Percentiles rank a stretch among this genome's conserved stretches.
Conservation (phyloP, 2,329 filamentous ascomycete genomes). For the Penicillium thymicola region DNA sequence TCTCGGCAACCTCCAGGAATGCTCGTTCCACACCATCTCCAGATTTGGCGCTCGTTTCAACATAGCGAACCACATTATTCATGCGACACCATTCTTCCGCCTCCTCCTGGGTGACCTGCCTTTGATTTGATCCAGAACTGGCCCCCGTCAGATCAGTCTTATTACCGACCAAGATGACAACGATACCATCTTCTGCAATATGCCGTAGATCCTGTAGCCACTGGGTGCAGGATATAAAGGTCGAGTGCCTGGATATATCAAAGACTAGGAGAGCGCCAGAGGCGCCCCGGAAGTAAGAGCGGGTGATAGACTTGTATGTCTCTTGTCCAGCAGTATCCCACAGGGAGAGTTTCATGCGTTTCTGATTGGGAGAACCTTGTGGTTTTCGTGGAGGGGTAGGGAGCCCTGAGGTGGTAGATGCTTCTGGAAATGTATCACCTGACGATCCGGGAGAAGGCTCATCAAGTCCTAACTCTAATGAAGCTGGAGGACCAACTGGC, state of each 20-base stretch:
- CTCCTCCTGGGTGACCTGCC: constrained; percentile 77
- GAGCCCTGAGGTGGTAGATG: constrained; percentile 26
- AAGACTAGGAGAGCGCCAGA: constrained; percentile 82
- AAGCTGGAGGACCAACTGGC: constrained; percentile 79
- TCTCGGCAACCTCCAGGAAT: constrained; percentile 87
- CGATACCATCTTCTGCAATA: constrained; percentile 93
- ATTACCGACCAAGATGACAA: constrained; percentile 92
- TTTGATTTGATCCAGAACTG: constrained; percentile 47
- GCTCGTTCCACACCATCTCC: constrained; percentile 91
- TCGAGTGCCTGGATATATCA: constrained; percentile 81
- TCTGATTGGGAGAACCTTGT: constrained; percentile 45
- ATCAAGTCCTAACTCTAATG: constrained; percentile 55
- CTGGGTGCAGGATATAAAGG: constrained; percentile 82
- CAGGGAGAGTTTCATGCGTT: constrained; percentile 89
- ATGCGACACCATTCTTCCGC: constrained; percentile 83
- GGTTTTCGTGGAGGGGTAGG: constrained; percentile 37
- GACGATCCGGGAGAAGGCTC: constrained; percentile 11
- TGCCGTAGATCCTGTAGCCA: constrained; percentile 93
- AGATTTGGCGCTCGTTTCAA: constrained; percentile 94
- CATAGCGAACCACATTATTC: constrained; percentile 87
- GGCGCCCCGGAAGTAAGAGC: constrained; percentile 86
- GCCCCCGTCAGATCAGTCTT: constrained; percentile 75
- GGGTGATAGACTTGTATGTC: constrained; percentile 93
- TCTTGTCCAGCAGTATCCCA: constrained; percentile 98
- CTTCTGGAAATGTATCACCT: constrained; percentile 14